Evolutionary conservation across 179 eudicot species (phyloP), one percentile per base, ranked within the genome.

Genomic region (Beta macrorhiza): DNA sequence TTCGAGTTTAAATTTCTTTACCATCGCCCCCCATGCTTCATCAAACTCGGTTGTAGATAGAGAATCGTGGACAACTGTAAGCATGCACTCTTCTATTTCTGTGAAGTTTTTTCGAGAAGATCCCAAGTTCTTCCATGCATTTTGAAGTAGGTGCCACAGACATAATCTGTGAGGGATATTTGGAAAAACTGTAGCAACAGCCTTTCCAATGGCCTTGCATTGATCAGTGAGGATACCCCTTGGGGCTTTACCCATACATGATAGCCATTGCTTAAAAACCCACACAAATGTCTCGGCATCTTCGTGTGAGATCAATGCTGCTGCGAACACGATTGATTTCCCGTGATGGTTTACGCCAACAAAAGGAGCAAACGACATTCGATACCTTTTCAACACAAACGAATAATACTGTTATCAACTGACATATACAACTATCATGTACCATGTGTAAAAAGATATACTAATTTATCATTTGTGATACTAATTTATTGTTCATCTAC

Each of bases 111-210:
- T n/a, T 1, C n/a, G 44, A 1, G 2, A 29, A 29, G 32, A 15
- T 9, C 57, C 79, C 25, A 76, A 19, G 7, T 45, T 42, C 79
- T 19, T 62, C 3, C 14, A 1, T 1, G 45, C 58, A 20, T 62
- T 76, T 47, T 45, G 57, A 9, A 76, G 32, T 16, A 62, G 45
- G 44, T 76, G 79, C 70, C 79, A 62, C 4, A 76, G 1, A 32
- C 73, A 78, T 10, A 78, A 14, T 8, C 80, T 65, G 25, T 65
- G 74, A 14, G 10, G 53, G 5, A 32, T 29, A 5, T 0, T 11
- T 0, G 22, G 51, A 16, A 67, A 78, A 5, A 53, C 52, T 12
- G n/a, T 51, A 17, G 4, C 19, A 19, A 76, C 20, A 3, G 45
- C 71, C 13, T n/a, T 52, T 1, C 47, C 22, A 4, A 78, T 77